Evolutionary conservation across 345 rosid genomes (phyloP).

Genomic region (Barbarea vulgaris): DNA sequence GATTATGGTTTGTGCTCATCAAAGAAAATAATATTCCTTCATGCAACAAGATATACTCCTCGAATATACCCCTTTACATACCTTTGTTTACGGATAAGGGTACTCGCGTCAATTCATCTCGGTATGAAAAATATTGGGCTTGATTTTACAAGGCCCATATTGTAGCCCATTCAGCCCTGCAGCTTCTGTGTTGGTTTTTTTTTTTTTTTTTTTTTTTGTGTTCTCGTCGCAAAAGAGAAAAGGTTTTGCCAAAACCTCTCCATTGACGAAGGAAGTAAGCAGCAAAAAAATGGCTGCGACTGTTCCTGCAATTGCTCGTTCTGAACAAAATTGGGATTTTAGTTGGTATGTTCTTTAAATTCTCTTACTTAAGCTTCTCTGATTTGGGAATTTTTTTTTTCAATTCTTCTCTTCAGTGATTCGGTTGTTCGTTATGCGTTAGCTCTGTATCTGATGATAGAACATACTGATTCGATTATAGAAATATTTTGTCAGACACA

Average conservation of each 20-base stretch:
- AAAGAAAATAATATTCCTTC: conserved; percentile 41
- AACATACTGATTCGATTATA: background rate
- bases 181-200: background rate
- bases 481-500: background rate
- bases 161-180: conserved; percentile 3
- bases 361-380: conserved; percentile 2
- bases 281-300: conserved; percentile 34
- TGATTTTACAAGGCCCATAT: background rate
- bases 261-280: conserved; percentile 26
- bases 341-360: conserved; percentile 47
- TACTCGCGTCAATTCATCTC: background rate
- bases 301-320: conserved; percentile 24
- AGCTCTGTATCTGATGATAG: background rate
- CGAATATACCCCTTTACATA: conserved; percentile 32
- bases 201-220: background rate
- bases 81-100: conserved; percentile 8
- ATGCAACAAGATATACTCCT: conserved; percentile 31
- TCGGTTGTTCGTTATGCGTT: conserved; percentile 6
- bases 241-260: conserved; percentile 11
- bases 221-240: background rate
- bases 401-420: background rate
- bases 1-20: conserved; percentile 17
- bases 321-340: conserved; percentile 52
- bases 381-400: background rate
- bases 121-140: background rate